These are phyloP conservation scores for Tremellales sp. DNA, from an alignment of 1,284 basidiomycete genomes.

Conservation along the genomic window DNA sequence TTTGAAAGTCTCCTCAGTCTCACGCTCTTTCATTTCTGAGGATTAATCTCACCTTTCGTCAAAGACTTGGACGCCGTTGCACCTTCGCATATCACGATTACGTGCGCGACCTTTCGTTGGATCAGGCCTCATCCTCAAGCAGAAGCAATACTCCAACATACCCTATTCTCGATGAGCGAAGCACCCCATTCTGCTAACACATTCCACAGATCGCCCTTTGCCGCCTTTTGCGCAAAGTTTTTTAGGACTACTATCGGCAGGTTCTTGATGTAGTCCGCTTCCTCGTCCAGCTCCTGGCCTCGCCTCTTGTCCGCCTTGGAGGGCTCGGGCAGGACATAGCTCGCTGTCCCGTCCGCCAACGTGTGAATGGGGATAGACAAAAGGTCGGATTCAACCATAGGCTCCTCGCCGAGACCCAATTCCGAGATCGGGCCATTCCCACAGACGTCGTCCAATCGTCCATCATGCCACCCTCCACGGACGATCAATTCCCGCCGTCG, in stretches of 20 bases:
- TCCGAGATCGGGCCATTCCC: slow-evolving; percentile 80
- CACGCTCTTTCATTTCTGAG: background rate
- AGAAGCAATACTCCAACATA: slow-evolving; percentile 39
- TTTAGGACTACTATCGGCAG: slow-evolving; percentile 81
- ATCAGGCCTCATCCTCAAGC: background rate
- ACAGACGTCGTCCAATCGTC: slow-evolving; percentile 69
- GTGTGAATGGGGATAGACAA: slow-evolving; percentile 41
- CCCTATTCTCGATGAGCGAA: slow-evolving; percentile 70
- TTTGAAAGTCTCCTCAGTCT: slow-evolving; percentile 29
- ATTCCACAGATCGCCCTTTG: slow-evolving; percentile 65
- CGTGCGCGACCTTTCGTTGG: slow-evolving; percentile 83
- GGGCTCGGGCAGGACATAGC: background rate
- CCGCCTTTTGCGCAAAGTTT: slow-evolving; percentile 67
- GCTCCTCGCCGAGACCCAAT: slow-evolving; percentile 71
- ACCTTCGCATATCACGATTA: slow-evolving; percentile 86
- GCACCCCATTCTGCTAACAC: slow-evolving; percentile 85
- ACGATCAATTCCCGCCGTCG: slow-evolving; percentile 52
- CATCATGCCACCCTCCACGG: slow-evolving; percentile 71
- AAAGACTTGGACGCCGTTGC: slow-evolving; percentile 79
- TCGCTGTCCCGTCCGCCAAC: slow-evolving; percentile 28
- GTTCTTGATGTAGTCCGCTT: slow-evolving; percentile 55
- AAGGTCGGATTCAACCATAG: slow-evolving; percentile 51
- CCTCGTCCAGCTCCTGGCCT: slow-evolving; percentile 36
- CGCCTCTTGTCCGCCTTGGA: slow-evolving; percentile 3
- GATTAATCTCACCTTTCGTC: slow-evolving; percentile 59